Conservation (phyloP, 345 rosid species). For the Theobroma cacao region DNA sequence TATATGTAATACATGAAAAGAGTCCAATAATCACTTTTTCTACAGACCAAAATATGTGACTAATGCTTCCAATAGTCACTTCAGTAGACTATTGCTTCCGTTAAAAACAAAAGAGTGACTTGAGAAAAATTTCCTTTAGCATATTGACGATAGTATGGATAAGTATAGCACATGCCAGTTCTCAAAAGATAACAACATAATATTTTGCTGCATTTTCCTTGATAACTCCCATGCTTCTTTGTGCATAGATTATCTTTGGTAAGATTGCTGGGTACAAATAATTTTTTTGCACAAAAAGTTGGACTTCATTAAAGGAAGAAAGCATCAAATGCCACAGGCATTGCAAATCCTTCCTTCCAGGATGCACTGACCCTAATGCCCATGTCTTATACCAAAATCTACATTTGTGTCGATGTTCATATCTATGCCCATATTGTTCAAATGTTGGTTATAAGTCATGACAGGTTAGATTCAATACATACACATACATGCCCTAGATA, state of each 20-base stretch:
- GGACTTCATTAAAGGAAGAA: neutral
- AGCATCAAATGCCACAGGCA: neutral
- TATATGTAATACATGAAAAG: conserved; percentile 13
- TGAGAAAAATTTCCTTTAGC: neutral
- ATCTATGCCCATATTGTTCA: neutral
- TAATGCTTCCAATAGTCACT: neutral
- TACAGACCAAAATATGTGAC: neutral
- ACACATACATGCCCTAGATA: neutral
- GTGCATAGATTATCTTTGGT: neutral
- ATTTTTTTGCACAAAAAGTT: neutral
- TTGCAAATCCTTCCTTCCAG: conserved; percentile 5
- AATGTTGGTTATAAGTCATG: neutral
- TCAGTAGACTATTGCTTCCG: neutral
- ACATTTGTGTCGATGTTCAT: neutral
- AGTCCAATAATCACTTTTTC: conserved; percentile 4
- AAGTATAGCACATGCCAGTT: neutral
- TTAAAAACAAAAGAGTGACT: neutral
- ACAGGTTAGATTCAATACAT: neutral
- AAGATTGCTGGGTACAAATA: neutral
- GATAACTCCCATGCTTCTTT: neutral
- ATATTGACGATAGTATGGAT: neutral
- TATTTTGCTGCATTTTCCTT: neutral
- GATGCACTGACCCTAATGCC: neutral
- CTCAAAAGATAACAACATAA: neutral
- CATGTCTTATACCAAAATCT: neutral